Evolutionary conservation across 371 early-diverging fungal species (phyloP).

Genomic region (Rhizomucor miehei): DNA sequence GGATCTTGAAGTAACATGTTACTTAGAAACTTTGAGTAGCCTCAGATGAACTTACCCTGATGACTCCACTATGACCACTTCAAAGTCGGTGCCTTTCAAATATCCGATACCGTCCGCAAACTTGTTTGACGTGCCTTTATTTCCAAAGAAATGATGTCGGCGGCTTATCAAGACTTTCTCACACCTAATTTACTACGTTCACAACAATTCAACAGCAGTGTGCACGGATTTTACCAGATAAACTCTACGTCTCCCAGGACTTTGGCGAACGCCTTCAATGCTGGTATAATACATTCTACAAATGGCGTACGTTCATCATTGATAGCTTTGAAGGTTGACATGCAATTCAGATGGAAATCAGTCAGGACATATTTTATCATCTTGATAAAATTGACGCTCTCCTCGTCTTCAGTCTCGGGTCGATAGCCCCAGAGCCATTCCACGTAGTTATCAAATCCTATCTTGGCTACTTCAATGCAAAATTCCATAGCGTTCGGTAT

Average conservation of each 20-base stretch:
- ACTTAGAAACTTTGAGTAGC: no score
- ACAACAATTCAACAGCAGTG: background rate
- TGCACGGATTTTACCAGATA: background rate
- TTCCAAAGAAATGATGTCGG: background rate
- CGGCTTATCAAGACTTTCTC: background rate
- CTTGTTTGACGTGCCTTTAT: background rate
- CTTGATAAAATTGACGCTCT: background rate
- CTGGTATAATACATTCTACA: background rate
- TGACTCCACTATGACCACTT: background rate
- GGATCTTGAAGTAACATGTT: no score
- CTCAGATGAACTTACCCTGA: background rate
- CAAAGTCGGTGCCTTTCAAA: background rate
- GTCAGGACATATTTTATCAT: background rate
- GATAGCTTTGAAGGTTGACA: background rate
- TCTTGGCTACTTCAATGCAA: background rate
- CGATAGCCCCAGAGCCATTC: background rate
- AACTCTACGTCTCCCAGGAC: background rate
- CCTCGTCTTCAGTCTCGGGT: background rate
- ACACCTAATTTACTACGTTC: background rate
- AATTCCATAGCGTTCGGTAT: background rate
- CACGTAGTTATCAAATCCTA: background rate
- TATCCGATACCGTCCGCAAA: background rate
- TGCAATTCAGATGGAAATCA: constrained; percentile 1
- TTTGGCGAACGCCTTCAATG: background rate
- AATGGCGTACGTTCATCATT: constrained; percentile 3